Evolutionary conservation across 164 flowering plant species (phyloP), one percentile per base, ranked within the genome.

Genomic region (Litsea cubeba): DNA sequence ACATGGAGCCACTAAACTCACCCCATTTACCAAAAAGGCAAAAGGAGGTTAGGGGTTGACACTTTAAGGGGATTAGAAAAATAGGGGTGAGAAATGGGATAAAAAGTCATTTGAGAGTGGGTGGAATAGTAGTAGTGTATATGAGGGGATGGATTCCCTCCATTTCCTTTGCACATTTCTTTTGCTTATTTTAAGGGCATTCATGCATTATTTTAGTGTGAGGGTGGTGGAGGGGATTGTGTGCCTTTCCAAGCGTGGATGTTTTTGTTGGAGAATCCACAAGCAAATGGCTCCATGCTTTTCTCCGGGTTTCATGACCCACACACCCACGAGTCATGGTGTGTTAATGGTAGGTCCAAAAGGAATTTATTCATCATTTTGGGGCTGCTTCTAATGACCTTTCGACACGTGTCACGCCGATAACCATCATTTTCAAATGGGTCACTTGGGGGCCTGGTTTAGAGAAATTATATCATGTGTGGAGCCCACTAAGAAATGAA

Each of bases 211-310:
- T 79, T 76, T 69, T 62, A 81, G 83, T 84, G 84, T 75, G 81
- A 30, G 83, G 35, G 25, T 75, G 78, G 79, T 75, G 83, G 81
- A 78, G 77, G 65, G 75, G 81, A 72, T 79, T 65, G 75, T 74
- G 30, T 83, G 80, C 86, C 92, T 90, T 88, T 89, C 77, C 76
- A 86, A 85, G 97, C 97, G 97, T 91, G 92, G 87, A 69, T 79
- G 87, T 65, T 81, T 83, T 84, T 87, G 97, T 89, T 91, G 97
- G 92, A 88, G 89, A 90, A 84, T 88, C 92, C 90, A 88, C 90
- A 87, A 87, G 83, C 88, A 84, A 78, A 81, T 86, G 90, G 89
- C 87, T 87, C 92, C 89, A 82, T 83, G 75, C 69, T 65, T 73
- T 73, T 51, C 50, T 40, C 62, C 40, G 62, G 62, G 79, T 75